Conservation (phyloP, 106 monocot genomes). For the Ottelia alismoides region DNA sequence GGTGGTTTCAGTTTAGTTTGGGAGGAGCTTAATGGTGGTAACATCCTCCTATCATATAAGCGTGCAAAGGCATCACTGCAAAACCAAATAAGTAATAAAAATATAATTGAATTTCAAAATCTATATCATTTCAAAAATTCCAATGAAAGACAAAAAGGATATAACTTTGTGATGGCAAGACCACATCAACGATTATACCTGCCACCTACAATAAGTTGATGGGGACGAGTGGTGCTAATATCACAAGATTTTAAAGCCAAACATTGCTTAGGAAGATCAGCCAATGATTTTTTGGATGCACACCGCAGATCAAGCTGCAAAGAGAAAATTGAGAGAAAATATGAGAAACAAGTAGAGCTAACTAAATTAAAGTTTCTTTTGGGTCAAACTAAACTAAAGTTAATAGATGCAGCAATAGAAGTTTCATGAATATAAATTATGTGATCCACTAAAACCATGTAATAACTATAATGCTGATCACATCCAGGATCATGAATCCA, state of each 20-base stretch:
- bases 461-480: too few species aligned
- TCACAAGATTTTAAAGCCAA: slow-evolving; percentile 89
- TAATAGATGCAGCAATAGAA: too few species aligned
- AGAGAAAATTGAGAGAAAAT: too few species aligned
- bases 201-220: slow-evolving; percentile 93
- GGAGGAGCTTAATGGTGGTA: slow-evolving; percentile 71
- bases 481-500: too few species aligned
- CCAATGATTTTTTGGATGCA: slow-evolving; percentile 80
- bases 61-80: slow-evolving; percentile 94
- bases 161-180: neutral
- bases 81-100: neutral
- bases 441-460: too few species aligned
- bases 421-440: too few species aligned
- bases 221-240: slow-evolving; percentile 82
- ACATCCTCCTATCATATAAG: slow-evolving; percentile 96
- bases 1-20: slow-evolving; percentile 52
- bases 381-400: too few species aligned
- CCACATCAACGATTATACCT: slow-evolving; percentile 42
- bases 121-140: neutral
- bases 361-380: too few species aligned
- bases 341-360: too few species aligned
- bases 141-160: neutral
- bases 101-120: neutral
- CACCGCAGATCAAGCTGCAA: slow-evolving; percentile 82
- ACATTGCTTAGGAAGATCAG: slow-evolving; percentile 52